Evolutionary conservation across 257 asterid genomes (phyloP).

Genomic region (Ballota nigra): DNA sequence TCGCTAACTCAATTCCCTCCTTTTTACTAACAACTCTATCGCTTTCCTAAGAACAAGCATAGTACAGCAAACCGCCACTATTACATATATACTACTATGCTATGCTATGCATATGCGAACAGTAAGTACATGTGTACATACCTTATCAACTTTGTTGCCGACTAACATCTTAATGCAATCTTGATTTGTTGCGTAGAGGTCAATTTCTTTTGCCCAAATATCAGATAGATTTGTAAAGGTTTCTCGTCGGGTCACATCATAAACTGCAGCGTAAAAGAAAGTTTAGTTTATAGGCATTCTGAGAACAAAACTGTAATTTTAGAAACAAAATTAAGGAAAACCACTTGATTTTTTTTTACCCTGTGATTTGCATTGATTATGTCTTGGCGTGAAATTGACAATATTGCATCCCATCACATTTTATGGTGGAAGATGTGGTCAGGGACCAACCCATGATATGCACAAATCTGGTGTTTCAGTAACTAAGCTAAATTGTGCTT

Average conservation of each 20-base stretch:
- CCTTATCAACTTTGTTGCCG: conserved; percentile 95
- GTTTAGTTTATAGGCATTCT: background rate
- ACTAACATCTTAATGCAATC: conserved; percentile 95
- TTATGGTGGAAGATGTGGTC: background rate
- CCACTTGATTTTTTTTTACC: no score
- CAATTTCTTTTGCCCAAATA: conserved; percentile 91
- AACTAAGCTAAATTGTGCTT: no score
- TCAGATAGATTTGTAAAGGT: conserved; percentile 85
- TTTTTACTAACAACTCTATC: conserved; percentile 86
- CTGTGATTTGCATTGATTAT: background rate
- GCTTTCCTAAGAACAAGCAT: conserved; percentile 51
- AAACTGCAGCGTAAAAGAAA: conserved; percentile 43
- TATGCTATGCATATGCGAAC: background rate
- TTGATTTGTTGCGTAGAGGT: conserved; percentile 81
- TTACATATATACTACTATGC: background rate
- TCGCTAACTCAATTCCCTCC: conserved; percentile 82
- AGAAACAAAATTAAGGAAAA: conserved; percentile 1
- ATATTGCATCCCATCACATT: no score
- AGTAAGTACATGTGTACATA: conserved; percentile 23
- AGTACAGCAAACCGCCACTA: background rate
- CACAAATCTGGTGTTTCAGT: no score
- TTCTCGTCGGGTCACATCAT: conserved; percentile 86
- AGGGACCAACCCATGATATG: background rate
- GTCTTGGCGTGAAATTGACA: background rate
- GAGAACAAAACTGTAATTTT: background rate